These are phyloP conservation scores for Mycena kentingensis DNA, from an alignment of 768 basidiomycete species.

Conservation along the genomic window DNA sequence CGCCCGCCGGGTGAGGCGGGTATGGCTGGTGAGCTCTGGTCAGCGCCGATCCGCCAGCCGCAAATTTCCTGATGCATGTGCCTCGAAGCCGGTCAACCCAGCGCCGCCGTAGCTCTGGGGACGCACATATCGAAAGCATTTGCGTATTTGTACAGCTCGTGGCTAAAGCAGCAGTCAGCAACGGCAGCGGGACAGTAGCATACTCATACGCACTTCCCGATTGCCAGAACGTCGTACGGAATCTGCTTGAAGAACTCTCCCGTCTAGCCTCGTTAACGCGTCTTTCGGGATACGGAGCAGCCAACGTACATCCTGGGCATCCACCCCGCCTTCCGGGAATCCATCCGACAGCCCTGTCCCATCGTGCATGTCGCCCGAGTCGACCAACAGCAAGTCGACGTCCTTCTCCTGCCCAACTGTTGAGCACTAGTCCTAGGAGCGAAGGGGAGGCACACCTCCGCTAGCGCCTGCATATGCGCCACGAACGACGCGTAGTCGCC, in stretches of 20 bases:
- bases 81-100: too few relatives aligned
- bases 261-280: constrained; percentile 43
- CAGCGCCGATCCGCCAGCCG: background rate
- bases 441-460: constrained; percentile 33
- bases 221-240: constrained; percentile 80
- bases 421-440: background rate
- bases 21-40: background rate
- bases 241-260: constrained; percentile 73
- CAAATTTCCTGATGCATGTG: constrained; percentile 2
- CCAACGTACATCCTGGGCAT: constrained; percentile 64
- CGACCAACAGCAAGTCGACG: constrained; percentile 82
- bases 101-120: too few relatives aligned
- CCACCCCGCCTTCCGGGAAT: constrained; percentile 66
- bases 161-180: constrained; percentile 45
- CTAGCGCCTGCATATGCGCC: constrained; percentile 75
- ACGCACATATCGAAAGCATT: constrained; percentile 67
- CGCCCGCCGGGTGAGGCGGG: background rate
- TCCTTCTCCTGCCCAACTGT: constrained; percentile 47
- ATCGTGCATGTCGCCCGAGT: constrained; percentile 78
- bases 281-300: background rate
- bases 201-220: constrained; percentile 68
- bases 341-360: constrained; percentile 81
- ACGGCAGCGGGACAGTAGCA: background rate
- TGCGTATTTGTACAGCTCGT: constrained; percentile 78
- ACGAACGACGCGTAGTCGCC: constrained; percentile 87